Conservation (phyloP, 169 alveolate genomes). For the Plasmodium fragile region DNA sequence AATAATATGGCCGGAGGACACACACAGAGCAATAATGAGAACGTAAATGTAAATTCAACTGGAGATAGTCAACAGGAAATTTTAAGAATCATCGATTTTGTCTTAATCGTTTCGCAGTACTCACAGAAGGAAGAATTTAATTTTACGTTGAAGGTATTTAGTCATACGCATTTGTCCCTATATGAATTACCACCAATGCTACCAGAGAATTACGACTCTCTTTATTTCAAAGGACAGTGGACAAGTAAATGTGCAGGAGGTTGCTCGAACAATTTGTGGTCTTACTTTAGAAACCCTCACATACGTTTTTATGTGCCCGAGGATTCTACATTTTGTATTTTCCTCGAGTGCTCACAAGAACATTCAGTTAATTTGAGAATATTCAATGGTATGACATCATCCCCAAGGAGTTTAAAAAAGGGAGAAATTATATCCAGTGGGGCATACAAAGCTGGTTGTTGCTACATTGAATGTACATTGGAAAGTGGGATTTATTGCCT, state of each 20-base stretch:
- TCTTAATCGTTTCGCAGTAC: slow-evolving; percentile 79
- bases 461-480: slow-evolving; percentile 76
- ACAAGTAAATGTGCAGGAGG: slow-evolving; percentile 82
- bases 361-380: slow-evolving; percentile 87
- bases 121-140: slow-evolving; percentile 81
- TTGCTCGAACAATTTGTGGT: slow-evolving; percentile 85
- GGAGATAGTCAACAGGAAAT: slow-evolving; percentile 55
- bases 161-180: slow-evolving; percentile 74
- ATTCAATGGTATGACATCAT: slow-evolving; percentile 83
- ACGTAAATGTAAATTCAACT: neutral
- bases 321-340: slow-evolving; percentile 71
- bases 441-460: slow-evolving; percentile 85
- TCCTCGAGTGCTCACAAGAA: slow-evolving; percentile 84
- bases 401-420: slow-evolving; percentile 83
- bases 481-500: slow-evolving; percentile 79
- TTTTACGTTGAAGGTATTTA: slow-evolving; percentile 78
- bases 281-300: slow-evolving; percentile 87
- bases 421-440: slow-evolving; percentile 84
- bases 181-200: slow-evolving; percentile 79
- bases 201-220: slow-evolving; percentile 55
- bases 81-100: slow-evolving; percentile 76
- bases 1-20: neutral
- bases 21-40: neutral
- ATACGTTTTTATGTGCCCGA: slow-evolving; percentile 80
- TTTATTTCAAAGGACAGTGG: slow-evolving; percentile 82